Base-by-base conservation (phyloP, 2,329 filamentous ascomycete species). In the Blumeriella jaapii region DNA sequence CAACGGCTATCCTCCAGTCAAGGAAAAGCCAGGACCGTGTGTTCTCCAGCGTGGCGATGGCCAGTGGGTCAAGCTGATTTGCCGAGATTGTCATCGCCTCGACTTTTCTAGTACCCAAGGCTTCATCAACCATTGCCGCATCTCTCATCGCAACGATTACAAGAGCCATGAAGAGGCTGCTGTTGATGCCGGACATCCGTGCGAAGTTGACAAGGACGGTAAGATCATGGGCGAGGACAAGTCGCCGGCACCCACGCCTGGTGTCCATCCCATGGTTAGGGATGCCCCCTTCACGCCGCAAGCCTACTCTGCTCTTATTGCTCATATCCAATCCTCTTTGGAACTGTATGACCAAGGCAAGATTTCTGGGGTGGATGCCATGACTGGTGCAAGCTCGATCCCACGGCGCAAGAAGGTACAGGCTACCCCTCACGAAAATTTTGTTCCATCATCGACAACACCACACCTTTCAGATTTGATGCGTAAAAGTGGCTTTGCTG, bases 111-210 rank as follows among this genome's bases (percentile, higher is more conserved):
- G 87, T 62, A 93, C 87, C 0, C 91, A 96, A 59, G 91, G 91
- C n/a, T 96, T 96, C 61, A 91, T 98, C 63, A 98, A 98, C 55
- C 91, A 98, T 56, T 96, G 89, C 57, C 85, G 91, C 38, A 96
- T 98, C 51, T 86, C 87, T 16, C 91, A 98, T 61, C 82, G 81
- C 55, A 73, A 84, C 40, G 86, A 93, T 45, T 96, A 87, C 65
- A 89, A 93, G 61, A 95, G 85, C 50, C 91, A 98, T 54, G 89
- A 96, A 58, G 84, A 87, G 53, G 91, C 91, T 43, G 91, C 89
- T 20, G 70, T 87, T 37, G 81, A 82, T 40, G 93, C 85, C 49
- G 91, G 91, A 34, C 78, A 87, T 47, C 75, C 81, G 9, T 74
- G 94, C 39, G 82, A 93, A 49, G 65, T 73, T 44, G 71, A 80